Evolutionary conservation across 345 rosid genomes (phyloP), one percentile per base, ranked within the genome.

Genomic region (Sonneratia caseolaris): DNA sequence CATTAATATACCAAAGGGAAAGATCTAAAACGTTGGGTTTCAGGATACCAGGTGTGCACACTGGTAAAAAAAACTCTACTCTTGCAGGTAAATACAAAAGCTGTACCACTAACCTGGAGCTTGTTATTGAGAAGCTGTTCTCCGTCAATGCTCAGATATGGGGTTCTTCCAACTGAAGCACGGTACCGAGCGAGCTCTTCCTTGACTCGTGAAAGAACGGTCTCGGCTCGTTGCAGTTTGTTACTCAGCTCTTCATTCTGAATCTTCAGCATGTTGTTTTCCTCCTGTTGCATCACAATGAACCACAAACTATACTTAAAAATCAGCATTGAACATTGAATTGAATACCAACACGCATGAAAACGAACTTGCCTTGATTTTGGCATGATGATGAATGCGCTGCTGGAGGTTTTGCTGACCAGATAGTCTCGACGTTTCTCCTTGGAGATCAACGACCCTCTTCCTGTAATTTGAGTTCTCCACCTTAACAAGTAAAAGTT

Each of bases 341-440:
- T n/a, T 4, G 47, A 36, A 19, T 49, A 74, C 27, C 22, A 49
- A 57, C 12, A 68, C 13, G 4, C 18, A 71, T 51, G 43, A 19
- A 62, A 66, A 55, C 69, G 71, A 70, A 75, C 86, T 80, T 87
- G 80, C 99, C 99, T 95, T 95, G 81, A 87, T 88, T 83, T 90
- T 89, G 74, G 89, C 85, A 76, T 95, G 91, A 76, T 95, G 98
- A 78, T 91, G 97, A 77, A 88, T 88, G 75, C 96, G 88, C 74
- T 92, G 96, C 75, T 89, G 91, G 68, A 93, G 86, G 78, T 90
- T 95, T 82, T 90, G 98, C 74, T 90, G 96, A 66, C 91, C 93
- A 55, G 96, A 84, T 16, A 92, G 88, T 79, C 87, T 88, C 80
- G 80, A 83, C 7, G 85, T 82, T 80, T 95, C 98, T 71, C 81